phyloP scores from a whole-genome alignment of 805 yeast genomes.

The Ogataea dorogensis region DNA sequence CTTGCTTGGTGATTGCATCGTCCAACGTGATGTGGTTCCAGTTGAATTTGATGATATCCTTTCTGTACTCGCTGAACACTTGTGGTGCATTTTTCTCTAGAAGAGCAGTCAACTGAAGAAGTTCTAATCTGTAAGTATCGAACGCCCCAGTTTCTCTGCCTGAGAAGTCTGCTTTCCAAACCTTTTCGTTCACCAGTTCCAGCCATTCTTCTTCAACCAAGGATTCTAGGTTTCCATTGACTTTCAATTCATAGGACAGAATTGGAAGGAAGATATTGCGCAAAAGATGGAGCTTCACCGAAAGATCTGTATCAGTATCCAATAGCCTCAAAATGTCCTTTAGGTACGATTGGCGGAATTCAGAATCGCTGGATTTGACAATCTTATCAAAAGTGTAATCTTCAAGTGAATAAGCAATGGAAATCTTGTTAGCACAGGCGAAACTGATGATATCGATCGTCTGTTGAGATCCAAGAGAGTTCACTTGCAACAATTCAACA shows the following conservation, averaged over 20 bases:
- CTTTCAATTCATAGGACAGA: conserved; percentile 58
- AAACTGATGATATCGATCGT: conserved; percentile 43
- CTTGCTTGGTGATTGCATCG: conserved; percentile 84
- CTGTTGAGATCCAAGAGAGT: conserved; percentile 27
- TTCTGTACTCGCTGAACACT: conserved; percentile 57
- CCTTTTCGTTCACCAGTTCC: conserved; percentile 51
- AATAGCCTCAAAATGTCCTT: conserved; percentile 49
- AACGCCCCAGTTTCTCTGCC: conserved; percentile 62
- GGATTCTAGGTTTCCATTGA: conserved; percentile 36
- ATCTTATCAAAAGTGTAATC: conserved; percentile 57
- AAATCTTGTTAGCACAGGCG: conserved; percentile 45
- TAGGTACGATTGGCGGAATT: conserved; percentile 50
- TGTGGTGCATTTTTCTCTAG: conserved; percentile 68
- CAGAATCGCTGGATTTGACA: conserved; percentile 48
- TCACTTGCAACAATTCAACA: conserved; percentile 29
- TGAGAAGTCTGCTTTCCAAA: conserved; percentile 69
- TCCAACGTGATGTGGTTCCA: conserved; percentile 92
- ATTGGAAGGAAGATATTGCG: conserved; percentile 65
- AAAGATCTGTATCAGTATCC: conserved; percentile 42
- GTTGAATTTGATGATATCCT: conserved; percentile 86
- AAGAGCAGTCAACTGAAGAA: conserved; percentile 77
- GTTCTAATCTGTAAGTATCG: conserved; percentile 72
- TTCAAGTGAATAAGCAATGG: conserved; percentile 47
- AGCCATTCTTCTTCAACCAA: conserved; percentile 51
- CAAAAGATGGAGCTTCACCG: conserved; percentile 60